phyloP scores from a whole-genome alignment of 169 alveolate genomes.

The Neospora caninum region DNA sequence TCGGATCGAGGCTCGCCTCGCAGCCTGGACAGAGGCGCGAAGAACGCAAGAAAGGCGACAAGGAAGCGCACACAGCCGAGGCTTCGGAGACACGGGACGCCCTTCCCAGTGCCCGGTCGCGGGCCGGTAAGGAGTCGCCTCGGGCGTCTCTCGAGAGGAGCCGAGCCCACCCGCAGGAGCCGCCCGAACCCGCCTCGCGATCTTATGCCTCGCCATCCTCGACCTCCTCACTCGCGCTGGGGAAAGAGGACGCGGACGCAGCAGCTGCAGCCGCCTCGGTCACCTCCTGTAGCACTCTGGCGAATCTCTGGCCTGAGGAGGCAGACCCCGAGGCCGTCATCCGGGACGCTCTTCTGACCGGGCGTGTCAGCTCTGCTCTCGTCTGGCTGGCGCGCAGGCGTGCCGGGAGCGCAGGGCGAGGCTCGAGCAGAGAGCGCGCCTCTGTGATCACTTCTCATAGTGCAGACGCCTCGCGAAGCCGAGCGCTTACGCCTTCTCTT shows the following conservation, averaged over 20 bases:
- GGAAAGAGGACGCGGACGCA: background rate
- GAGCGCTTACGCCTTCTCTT: background rate
- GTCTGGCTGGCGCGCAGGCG: constrained; percentile 53
- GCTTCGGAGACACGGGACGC: no score
- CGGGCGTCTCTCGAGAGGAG: no score
- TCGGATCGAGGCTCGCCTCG: no score
- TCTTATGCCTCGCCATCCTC: no score
- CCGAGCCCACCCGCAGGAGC: no score
- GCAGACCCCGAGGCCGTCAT: constrained; percentile 53
- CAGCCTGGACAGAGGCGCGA: no score
- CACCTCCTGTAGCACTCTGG: background rate
- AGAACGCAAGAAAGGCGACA: no score
- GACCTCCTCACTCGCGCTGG: no score
- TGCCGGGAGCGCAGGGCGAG: background rate
- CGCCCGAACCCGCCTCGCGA: no score
- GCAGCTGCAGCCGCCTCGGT: background rate
- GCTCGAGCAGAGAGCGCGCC: background rate
- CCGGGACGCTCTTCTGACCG: constrained; percentile 59
- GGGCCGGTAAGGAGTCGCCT: no score
- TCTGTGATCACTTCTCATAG: background rate
- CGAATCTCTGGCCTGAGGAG: constrained; percentile 40
- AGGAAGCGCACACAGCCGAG: no score
- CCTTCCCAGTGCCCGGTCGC: no score
- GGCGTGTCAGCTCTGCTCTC: constrained; percentile 50
- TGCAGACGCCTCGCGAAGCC: background rate